These are phyloP conservation scores for Paracamarosporium sp. DNA, from an alignment of 2,329 filamentous ascomycete genomes.

Conservation along the genomic window DNA sequence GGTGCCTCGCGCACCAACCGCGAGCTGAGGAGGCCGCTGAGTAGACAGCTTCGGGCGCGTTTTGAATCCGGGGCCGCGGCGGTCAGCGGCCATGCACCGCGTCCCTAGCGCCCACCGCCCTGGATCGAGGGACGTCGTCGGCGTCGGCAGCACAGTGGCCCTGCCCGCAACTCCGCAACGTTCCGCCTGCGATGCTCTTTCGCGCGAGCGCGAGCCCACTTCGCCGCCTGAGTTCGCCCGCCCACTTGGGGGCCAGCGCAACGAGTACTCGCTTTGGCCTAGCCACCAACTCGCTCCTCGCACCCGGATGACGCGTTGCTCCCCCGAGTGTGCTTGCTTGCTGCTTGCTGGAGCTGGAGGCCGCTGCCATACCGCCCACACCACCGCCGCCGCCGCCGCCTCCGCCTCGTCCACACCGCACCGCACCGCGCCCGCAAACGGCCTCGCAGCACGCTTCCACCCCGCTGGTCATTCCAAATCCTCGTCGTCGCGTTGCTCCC, in stretches of 20 bases:
- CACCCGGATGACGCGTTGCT: neutral
- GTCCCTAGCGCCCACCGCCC: neutral
- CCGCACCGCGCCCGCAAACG: neutral
- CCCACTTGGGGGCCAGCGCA: neutral
- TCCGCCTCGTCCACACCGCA: neutral
- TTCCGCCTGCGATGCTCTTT: neutral
- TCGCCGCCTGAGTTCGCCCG: neutral
- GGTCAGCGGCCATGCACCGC: constrained; percentile 22
- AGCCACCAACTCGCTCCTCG: constrained; percentile 6
- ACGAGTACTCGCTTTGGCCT: neutral
- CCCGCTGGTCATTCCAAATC: neutral
- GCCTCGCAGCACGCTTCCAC: neutral
- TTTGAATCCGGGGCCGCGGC: constrained; percentile 11
- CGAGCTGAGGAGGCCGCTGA: constrained; percentile 1
- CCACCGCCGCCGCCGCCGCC: neutral
- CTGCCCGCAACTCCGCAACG: neutral
- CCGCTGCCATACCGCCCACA: neutral
- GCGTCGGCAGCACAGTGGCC: neutral
- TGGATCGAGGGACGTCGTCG: constrained; percentile 8
- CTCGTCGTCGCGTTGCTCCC: neutral
- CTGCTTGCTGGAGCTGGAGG: no score
- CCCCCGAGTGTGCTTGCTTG: no score
- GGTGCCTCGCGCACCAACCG: constrained; percentile 7
- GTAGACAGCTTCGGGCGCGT: constrained; percentile 6
- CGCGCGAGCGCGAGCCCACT: neutral